A percentile compares a stretch with the other conserved stretches of the same genome.
phyloP scores from a whole-genome alignment of 148 eudicot species.

The Salicornia ramosissima region DNA sequence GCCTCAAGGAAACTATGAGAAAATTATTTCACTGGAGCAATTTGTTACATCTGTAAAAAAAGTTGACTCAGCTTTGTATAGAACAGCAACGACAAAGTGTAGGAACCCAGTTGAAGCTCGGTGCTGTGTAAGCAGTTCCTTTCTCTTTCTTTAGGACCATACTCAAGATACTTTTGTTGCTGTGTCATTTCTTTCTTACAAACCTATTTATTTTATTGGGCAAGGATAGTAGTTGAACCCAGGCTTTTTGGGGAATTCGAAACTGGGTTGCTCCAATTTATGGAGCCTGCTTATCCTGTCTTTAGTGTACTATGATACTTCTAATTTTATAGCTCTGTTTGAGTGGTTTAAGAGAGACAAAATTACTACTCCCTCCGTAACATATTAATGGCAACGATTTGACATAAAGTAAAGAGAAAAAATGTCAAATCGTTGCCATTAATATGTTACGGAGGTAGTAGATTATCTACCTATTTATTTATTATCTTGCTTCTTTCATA shows the following conservation, averaged over 20 bases:
- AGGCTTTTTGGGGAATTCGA: background rate
- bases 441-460: no score
- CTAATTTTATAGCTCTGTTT: background rate
- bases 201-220: background rate
- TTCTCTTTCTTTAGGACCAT: background rate
- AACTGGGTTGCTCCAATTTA: background rate
- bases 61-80: slow-evolving; percentile 25
- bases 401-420: no score
- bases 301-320: background rate
- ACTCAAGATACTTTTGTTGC: background rate
- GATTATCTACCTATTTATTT: background rate
- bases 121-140: slow-evolving; percentile 55
- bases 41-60: slow-evolving; percentile 36
- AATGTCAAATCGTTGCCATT: no score
- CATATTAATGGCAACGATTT: no score
- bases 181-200: background rate
- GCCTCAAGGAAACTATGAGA: slow-evolving; percentile 33
- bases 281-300: background rate
- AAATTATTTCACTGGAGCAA: slow-evolving; percentile 41
- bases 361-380: no score
- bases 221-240: background rate
- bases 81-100: slow-evolving; percentile 32
- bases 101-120: slow-evolving; percentile 34
- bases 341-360: background rate
- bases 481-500: background rate